Evolutionary conservation across 179 eudicot species (phyloP), one percentile per base, ranked within the genome.

Genomic region (Actinidia chinensis): DNA sequence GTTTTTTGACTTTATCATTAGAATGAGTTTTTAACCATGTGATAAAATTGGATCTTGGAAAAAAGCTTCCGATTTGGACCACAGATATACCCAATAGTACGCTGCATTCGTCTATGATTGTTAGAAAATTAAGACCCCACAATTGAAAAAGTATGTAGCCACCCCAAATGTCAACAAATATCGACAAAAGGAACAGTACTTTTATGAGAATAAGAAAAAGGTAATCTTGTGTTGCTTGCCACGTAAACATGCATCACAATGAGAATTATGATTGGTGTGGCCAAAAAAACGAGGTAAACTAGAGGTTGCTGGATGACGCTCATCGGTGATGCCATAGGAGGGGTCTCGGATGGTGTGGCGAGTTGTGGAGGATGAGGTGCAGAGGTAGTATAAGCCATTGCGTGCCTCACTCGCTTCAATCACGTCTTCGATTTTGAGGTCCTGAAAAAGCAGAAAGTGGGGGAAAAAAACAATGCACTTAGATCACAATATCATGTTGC

Each of bases 141-240:
- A 12, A 23, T 10, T 8, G 71, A 68, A 42, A 22, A 28, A 40
- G 52, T 47, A 23, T 61, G 66, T 23, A 61, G 40, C 23, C 10
- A 52, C 56, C 56, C 15, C 56, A 52, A 52, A 61, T 61, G 40
- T 23, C 42, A 48, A 47, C 56, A 47, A 70, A 50, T 8, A 71
- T 50, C 75, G 61, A 50, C 54, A 71, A 71, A 71, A 0, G 44
- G 75, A 46, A 71, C 10, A 47, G 10, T 9, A 22, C 56, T 71
- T 71, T 71, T 71, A 71, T 71, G n/a, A 71, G 42, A 71, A 50
- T 50, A 54, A 73, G 15, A 5, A 54, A 54, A 54, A 6, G 76
- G 76, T 14, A 73, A 11, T 6, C 76, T 13, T 10, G 64, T 71
- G 43, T 71, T n/a, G 75, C 28, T 71, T 71, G 56, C 75, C 75